These are phyloP conservation scores for Pseudogymnoascus pannorum DNA, from an alignment of 2,329 filamentous ascomycete species.

Conservation along the genomic window DNA sequence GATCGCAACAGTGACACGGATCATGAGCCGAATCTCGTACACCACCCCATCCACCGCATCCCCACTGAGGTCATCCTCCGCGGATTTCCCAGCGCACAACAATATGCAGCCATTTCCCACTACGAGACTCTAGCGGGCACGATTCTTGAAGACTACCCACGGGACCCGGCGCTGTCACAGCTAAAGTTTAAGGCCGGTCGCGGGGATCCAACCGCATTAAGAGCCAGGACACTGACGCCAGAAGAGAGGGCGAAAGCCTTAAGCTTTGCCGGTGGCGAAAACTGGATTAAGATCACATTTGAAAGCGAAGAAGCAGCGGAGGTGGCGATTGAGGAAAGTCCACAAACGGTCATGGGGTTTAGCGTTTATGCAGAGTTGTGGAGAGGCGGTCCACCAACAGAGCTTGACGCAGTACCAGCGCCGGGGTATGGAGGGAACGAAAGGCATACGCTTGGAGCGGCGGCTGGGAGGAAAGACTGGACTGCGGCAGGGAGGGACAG, in stretches of 20 bases:
- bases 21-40: slow-evolving; percentile 21
- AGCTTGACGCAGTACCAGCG: slow-evolving; percentile 54
- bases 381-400: slow-evolving; percentile 53
- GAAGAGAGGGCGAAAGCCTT: slow-evolving; percentile 75
- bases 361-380: slow-evolving; percentile 66
- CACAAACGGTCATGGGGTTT: slow-evolving; percentile 63
- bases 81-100: slow-evolving; percentile 61
- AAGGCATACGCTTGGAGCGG: neutral
- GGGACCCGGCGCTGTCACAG: slow-evolving; percentile 67
- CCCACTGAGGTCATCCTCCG: slow-evolving; percentile 78
- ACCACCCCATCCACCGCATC: slow-evolving; percentile 35
- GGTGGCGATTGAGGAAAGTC: slow-evolving; percentile 60
- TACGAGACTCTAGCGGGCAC: slow-evolving; percentile 80
- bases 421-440: neutral
- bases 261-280: slow-evolving; percentile 71
- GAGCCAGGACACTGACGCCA: slow-evolving; percentile 55
- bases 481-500: neutral
- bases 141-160: slow-evolving; percentile 89
- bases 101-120: slow-evolving; percentile 83
- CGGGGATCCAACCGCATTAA: slow-evolving; percentile 63
- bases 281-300: slow-evolving; percentile 88
- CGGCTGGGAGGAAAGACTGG: neutral
- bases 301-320: slow-evolving; percentile 67
- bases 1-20: slow-evolving; percentile 29
- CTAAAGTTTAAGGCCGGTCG: slow-evolving; percentile 67